These are phyloP conservation scores for Arachis monticola DNA, from an alignment of 331 rosid species.

Conservation along the genomic window DNA sequence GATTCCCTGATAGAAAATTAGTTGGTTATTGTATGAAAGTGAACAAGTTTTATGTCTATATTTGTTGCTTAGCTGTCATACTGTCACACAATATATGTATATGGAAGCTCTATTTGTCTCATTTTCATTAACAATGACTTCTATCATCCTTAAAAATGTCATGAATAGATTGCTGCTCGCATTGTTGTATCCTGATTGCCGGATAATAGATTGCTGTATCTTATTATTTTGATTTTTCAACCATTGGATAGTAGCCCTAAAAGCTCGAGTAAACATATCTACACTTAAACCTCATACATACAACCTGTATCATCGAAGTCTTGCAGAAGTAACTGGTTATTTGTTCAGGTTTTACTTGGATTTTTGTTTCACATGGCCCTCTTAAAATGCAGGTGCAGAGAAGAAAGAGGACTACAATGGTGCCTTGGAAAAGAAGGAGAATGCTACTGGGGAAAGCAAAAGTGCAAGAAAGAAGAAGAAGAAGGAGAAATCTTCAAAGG, in stretches of 20 bases:
- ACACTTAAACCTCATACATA: background rate
- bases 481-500: slow-evolving; percentile 62
- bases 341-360: background rate
- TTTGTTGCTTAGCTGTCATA: slow-evolving; percentile 14
- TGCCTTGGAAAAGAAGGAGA: slow-evolving; percentile 49
- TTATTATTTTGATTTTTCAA: background rate
- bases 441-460: slow-evolving; percentile 55
- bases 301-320: background rate
- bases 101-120: background rate
- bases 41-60: background rate
- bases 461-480: slow-evolving; percentile 65
- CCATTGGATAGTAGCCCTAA: background rate
- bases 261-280: background rate
- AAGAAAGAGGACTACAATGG: slow-evolving; percentile 50
- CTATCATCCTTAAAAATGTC: background rate
- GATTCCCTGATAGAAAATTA: background rate
- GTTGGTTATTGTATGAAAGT: background rate
- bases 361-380: background rate
- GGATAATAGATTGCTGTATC: background rate
- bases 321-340: slow-evolving; percentile 11
- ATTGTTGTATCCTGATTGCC: slow-evolving; percentile 1
- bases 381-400: slow-evolving; percentile 33
- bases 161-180: background rate
- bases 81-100: too few species aligned
- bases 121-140: background rate